phyloP scores from a whole-genome alignment of 495 filamentous ascomycete genomes.

The Daldinia concentrica region DNA sequence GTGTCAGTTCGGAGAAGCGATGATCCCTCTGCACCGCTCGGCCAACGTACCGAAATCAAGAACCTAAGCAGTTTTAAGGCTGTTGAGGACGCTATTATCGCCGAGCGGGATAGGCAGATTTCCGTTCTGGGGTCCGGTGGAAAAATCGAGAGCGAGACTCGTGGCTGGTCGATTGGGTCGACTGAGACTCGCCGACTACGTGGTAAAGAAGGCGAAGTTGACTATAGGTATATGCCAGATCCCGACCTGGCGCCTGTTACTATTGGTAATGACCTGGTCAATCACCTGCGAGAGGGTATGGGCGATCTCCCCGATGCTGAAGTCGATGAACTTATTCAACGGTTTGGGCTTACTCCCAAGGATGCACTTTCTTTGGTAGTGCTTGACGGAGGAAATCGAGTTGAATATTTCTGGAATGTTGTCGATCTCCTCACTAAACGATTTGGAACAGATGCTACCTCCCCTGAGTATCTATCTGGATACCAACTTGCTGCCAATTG shows the following conservation, averaged over 20 bases:
- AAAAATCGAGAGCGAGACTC: slow-evolving; percentile 83
- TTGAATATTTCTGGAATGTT: slow-evolving; percentile 85
- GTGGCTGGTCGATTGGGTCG: slow-evolving; percentile 87
- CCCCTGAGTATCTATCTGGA: slow-evolving; percentile 18
- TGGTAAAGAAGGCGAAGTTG: slow-evolving; percentile 96
- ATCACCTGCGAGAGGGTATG: slow-evolving; percentile 65
- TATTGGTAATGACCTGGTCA: slow-evolving; percentile 74
- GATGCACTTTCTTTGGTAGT: slow-evolving; percentile 84
- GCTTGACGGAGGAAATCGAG: slow-evolving; percentile 79
- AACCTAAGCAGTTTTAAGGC: slow-evolving; percentile 95
- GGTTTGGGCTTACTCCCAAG: slow-evolving; percentile 76
- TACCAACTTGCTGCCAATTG: slow-evolving; percentile 65
- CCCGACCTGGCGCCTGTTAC: slow-evolving; percentile 85
- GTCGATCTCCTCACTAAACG: slow-evolving; percentile 62
- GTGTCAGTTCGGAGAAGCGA: slow-evolving; percentile 76
- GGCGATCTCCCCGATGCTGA: slow-evolving; percentile 77
- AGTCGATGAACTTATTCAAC: slow-evolving; percentile 63
- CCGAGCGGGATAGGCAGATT: slow-evolving; percentile 91
- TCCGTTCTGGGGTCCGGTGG: slow-evolving; percentile 80
- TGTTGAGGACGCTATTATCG: slow-evolving; percentile 90
- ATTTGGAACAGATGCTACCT: slow-evolving; percentile 49
- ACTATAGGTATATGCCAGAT: slow-evolving; percentile 99
- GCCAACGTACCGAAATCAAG: slow-evolving; percentile 96
- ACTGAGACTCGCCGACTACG: slow-evolving; percentile 81
- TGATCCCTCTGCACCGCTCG: slow-evolving; percentile 63